Conservation (phyloP, 2,329 filamentous ascomycete species). For the Neoarthrinium moseri region DNA sequence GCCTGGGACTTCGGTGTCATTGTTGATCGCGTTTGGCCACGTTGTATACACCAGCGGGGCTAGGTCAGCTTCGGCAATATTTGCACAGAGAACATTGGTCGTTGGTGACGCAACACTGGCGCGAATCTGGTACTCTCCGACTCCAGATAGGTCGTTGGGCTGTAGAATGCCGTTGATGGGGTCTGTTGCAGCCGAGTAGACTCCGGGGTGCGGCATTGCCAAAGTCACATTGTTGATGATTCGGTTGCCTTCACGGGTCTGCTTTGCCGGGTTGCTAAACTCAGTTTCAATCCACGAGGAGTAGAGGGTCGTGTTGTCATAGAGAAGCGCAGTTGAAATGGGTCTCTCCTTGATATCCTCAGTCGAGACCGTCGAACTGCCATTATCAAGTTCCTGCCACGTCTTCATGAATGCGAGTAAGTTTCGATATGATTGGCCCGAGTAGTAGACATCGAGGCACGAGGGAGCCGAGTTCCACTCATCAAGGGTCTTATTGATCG, state of each 20-base stretch:
- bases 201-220: constrained; percentile 71
- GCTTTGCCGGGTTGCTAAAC: constrained; percentile 48
- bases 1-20: constrained; percentile 28
- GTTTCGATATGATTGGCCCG: constrained; percentile 70
- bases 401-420: constrained; percentile 58
- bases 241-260: constrained; percentile 48
- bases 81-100: constrained; percentile 72
- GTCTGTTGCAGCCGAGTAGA: constrained; percentile 64
- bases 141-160: constrained; percentile 60
- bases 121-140: constrained; percentile 66
- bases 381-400: constrained; percentile 51
- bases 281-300: constrained; percentile 66
- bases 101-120: constrained; percentile 70
- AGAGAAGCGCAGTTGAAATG: constrained; percentile 59
- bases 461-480: constrained; percentile 41
- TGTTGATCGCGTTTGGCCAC: constrained; percentile 50
- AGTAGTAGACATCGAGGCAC: constrained; percentile 69
- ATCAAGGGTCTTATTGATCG: constrained; percentile 48
- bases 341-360: constrained; percentile 50
- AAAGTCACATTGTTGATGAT: constrained; percentile 75
- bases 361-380: constrained; percentile 33
- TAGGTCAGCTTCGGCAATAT: constrained; percentile 59
- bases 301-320: constrained; percentile 70
- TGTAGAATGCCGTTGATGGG: constrained; percentile 66
- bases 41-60: constrained; percentile 61